phyloP scores from a whole-genome alignment of 1,139 yeast species.

The Yamadazyma jaroonii region DNA sequence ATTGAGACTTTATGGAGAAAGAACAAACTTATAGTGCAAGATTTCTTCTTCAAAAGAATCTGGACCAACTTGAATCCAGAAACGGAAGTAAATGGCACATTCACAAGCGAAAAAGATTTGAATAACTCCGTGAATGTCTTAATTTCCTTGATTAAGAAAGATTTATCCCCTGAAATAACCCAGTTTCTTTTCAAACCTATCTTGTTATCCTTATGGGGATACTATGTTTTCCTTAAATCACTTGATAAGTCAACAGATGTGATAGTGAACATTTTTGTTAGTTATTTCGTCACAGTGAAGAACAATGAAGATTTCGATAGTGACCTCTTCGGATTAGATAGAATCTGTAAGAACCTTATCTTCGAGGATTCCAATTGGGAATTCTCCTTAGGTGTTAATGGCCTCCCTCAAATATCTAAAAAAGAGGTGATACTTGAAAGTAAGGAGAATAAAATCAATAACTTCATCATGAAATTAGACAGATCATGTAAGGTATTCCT shows the following conservation, averaged over 20 bases:
- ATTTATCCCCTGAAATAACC: conserved; percentile 41
- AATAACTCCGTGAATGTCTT: conserved; percentile 52
- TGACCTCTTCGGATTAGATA: conserved; percentile 29
- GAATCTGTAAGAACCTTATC: conserved; percentile 42
- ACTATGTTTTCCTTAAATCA: conserved; percentile 47
- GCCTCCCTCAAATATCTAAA: conserved; percentile 47
- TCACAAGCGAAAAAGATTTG: background rate
- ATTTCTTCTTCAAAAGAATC: conserved; percentile 54
- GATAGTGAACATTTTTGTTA: conserved; percentile 43
- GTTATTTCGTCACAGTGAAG: conserved; percentile 42
- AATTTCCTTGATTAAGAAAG: conserved; percentile 57
- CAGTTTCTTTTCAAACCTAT: conserved; percentile 44
- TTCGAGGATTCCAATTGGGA: conserved; percentile 50
- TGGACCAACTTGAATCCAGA: conserved; percentile 45
- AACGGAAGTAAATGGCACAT: conserved; percentile 1
- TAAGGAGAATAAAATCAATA: conserved; percentile 24
- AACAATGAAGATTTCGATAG: conserved; percentile 18
- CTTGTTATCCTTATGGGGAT: conserved; percentile 57
- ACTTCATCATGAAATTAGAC: conserved; percentile 51
- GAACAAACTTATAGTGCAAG: conserved; percentile 52
- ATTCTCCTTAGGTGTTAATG: conserved; percentile 51
- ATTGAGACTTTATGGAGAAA: conserved; percentile 52
- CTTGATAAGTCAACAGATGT: conserved; percentile 41
- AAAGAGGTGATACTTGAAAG: conserved; percentile 9
- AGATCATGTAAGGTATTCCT: conserved; percentile 44